Evolutionary conservation across 2,329 filamentous ascomycete genomes (phyloP).

Genomic region (Diplodia sapinea): DNA sequence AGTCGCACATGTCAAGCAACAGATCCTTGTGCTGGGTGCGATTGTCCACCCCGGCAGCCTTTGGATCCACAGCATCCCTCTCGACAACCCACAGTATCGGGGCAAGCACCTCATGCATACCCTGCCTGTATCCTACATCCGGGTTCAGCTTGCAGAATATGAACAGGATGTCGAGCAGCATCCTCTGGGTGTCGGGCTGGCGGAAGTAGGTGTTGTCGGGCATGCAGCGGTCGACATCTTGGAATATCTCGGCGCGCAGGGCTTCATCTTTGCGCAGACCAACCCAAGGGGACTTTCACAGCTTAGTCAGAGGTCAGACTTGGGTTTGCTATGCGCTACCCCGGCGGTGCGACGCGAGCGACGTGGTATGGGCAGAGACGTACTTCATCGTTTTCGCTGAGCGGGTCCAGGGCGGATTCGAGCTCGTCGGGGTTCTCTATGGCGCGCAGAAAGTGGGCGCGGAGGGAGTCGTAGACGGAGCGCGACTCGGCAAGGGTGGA

Average conservation of each 20-base stretch:
- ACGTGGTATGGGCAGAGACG: constrained; percentile 38
- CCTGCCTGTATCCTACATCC: constrained; percentile 89
- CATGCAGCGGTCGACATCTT: constrained; percentile 89
- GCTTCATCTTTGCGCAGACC: constrained; percentile 83
- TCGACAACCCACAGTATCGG: constrained; percentile 86
- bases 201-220: constrained; percentile 93
- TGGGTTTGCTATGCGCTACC: constrained; percentile 37
- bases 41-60: constrained; percentile 9
- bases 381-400: constrained; percentile 80
- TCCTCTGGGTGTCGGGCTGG: constrained; percentile 74
- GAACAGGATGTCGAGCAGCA: constrained; percentile 88
- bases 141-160: constrained; percentile 94
- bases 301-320: constrained; percentile 56
- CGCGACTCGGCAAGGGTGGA: constrained; percentile 71
- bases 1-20: constrained; percentile 72
- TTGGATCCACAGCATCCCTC: constrained; percentile 72
- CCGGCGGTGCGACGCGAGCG: constrained; percentile 35
- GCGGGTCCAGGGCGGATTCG: constrained; percentile 75
- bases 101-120: constrained; percentile 95
- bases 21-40: constrained; percentile 50
- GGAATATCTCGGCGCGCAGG: constrained; percentile 84
- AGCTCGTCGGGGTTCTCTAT: constrained; percentile 85
- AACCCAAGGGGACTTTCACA: constrained; percentile 83
- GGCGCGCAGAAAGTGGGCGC: constrained; percentile 77
- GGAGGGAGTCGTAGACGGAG: constrained; percentile 73